These are phyloP conservation scores for Erodium texanum DNA, from an alignment of 441 rosid genomes.

Conservation along the genomic window DNA sequence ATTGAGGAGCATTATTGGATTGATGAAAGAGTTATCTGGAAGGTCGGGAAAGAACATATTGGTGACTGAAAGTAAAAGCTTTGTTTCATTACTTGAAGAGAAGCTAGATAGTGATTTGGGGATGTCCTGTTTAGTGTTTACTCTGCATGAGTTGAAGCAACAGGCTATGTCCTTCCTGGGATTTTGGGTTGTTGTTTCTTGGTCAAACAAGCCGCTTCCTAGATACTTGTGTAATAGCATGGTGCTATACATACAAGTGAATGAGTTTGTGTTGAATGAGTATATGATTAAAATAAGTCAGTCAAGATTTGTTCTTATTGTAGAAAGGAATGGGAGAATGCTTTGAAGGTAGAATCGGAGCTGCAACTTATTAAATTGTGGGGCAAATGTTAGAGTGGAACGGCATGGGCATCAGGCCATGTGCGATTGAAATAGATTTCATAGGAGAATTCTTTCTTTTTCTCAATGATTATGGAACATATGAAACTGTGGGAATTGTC, in stretches of 20 bases:
- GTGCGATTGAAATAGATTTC: no score
- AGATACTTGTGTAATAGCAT: neutral
- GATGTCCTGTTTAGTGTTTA: no score
- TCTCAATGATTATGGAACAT: no score
- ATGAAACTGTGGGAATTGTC: no score
- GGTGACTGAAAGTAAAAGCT: neutral
- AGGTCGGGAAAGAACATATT: neutral
- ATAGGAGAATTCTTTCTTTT: no score
- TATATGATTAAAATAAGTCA: neutral
- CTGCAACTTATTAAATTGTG: no score
- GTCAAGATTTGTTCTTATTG: neutral
- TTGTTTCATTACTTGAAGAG: neutral
- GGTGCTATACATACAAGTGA: neutral
- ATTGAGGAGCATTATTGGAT: constrained; percentile 8
- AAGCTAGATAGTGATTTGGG: neutral
- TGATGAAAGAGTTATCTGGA: neutral
- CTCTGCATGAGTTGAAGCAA: no score
- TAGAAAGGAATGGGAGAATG: neutral
- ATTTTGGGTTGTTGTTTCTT: neutral
- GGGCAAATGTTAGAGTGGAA: no score
- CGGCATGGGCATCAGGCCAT: no score
- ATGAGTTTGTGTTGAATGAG: neutral
- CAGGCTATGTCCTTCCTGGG: neutral
- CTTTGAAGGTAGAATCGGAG: neutral
- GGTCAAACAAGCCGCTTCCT: no score